These are phyloP conservation scores for Hanseniaspora vineae DNA, from an alignment of 805 yeast species.

Conservation along the genomic window DNA sequence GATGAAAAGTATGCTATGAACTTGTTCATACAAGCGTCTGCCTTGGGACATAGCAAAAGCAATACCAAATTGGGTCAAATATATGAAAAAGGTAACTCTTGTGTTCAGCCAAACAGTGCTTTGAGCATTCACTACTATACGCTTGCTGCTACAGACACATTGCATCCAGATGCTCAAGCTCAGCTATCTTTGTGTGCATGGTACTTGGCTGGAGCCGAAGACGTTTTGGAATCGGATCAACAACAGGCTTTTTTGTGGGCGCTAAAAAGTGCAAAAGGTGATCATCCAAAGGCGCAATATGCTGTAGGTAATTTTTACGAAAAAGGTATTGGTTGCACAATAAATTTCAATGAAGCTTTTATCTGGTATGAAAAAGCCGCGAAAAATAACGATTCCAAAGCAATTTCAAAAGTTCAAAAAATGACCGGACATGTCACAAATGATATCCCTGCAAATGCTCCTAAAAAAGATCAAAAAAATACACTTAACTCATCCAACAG, in stretches of 20 bases:
- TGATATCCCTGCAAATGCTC: neutral
- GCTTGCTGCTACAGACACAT: slow-evolving; percentile 58
- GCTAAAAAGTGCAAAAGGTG: slow-evolving; percentile 62
- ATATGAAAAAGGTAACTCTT: slow-evolving; percentile 60
- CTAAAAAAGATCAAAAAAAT: neutral
- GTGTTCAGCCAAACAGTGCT: slow-evolving; percentile 62
- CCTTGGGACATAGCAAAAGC: slow-evolving; percentile 71
- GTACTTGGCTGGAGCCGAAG: slow-evolving; percentile 86
- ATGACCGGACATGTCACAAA: neutral
- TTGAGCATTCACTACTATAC: slow-evolving; percentile 87
- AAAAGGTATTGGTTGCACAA: slow-evolving; percentile 74
- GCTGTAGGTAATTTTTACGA: slow-evolving; percentile 77
- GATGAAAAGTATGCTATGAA: slow-evolving; percentile 78
- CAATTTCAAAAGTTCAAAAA: slow-evolving; percentile 25
- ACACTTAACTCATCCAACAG: too few species aligned
- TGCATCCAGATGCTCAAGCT: slow-evolving; percentile 66
- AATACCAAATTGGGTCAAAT: slow-evolving; percentile 69
- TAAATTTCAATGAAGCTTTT: slow-evolving; percentile 43
- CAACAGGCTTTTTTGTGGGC: slow-evolving; percentile 91
- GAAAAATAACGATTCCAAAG: slow-evolving; percentile 41
- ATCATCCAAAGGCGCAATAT: slow-evolving; percentile 70
- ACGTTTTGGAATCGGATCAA: slow-evolving; percentile 64
- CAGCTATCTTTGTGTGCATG: slow-evolving; percentile 95
- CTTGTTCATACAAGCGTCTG: slow-evolving; percentile 77
- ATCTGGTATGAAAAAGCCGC: slow-evolving; percentile 72